These are phyloP conservation scores for Pinus albicaulis DNA, from an alignment of 75 land plant species.

Conservation along the genomic window DNA sequence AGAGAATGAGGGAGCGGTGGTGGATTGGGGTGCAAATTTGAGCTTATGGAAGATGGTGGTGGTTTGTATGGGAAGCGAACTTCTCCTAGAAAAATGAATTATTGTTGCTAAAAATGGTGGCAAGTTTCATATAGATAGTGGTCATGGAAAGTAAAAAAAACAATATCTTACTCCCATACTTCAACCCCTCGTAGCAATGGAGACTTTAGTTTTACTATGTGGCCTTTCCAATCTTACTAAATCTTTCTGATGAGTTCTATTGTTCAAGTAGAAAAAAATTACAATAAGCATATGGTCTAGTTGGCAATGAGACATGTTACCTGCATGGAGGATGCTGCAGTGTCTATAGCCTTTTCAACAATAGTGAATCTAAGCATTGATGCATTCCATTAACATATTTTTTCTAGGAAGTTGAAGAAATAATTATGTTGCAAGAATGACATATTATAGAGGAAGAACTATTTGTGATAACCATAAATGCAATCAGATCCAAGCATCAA, in stretches of 20 bases:
- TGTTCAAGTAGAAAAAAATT: conserved; percentile 49
- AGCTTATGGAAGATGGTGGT: conserved; percentile 29
- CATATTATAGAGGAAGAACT: too few species aligned
- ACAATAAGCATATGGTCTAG: conserved; percentile 52
- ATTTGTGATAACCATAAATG: too few species aligned
- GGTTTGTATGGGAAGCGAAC: conserved; percentile 17
- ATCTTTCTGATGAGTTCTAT: conserved; percentile 63
- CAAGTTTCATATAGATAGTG: conserved; percentile 66
- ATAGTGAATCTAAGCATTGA: conserved; percentile 84
- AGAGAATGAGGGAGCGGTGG: conserved; percentile 29
- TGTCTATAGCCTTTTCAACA: conserved; percentile 63
- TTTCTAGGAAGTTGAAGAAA: conserved; percentile 47
- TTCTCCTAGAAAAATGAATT: conserved; percentile 56
- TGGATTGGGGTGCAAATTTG: conserved; percentile 42
- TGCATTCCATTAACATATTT: conserved; percentile 62
- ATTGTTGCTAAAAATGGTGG: conserved; percentile 46
- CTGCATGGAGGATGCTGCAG: conserved; percentile 73
- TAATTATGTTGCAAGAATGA: too few species aligned
- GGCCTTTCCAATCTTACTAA: conserved; percentile 17
- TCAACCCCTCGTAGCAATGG: conserved; percentile 31
- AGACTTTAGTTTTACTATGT: conserved; percentile 28
- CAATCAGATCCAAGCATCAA: too few species aligned
- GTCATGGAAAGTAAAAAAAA: neutral
- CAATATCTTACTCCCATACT: conserved; percentile 25
- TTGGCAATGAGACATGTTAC: conserved; percentile 66